Evolutionary conservation across 176 grass and related monocot genomes (phyloP), one percentile per base, ranked within the genome.

Genomic region (Aegilops speltoides): DNA sequence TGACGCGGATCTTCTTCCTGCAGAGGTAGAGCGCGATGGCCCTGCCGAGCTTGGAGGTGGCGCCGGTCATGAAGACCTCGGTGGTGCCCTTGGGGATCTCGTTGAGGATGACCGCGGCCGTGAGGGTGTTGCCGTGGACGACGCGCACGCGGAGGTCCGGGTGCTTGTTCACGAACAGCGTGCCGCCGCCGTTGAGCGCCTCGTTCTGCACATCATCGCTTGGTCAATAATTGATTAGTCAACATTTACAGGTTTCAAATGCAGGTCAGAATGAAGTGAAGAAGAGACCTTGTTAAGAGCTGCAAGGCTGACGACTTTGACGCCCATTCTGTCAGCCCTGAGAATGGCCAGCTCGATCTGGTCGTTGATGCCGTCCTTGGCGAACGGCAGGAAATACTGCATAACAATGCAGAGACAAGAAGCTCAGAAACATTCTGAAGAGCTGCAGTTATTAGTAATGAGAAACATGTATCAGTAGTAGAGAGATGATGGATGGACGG

Each of bases 111-210:
- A 98, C 96, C 5, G 93, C 96, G 0, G 96, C 93, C 0, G 93
- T 98, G 4, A 98, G 87, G 19, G 96, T 98, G 93, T 98, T 98
- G 32, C 96, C 96, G 72, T 96, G 96, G 32, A 96, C 96, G 1
- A 98, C 85, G 34, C 96, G 86, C 13, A 95, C 91, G 28, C 81
- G 91, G 16, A 98, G 94, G 85, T 92, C 73, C 3, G 90, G 93
- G 82, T 96, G 91, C 79, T 96, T 98, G 75, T 92, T 92, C 87
- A 98, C 93, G 56, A 98, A 98, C 77, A 98, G 78, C 23, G 88
- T 96, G 23, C 93, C 96, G 4, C 93, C 93, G 4, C 96, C 96
- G 72, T 98, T 98, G 19, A 98, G 88, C 6, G 93, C 86, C 85
- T 98, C 96, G 66, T 98, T 98, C 96, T 95, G 88, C 68, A 60